These are phyloP conservation scores for Lactifluus subvellereus DNA, from an alignment of 768 basidiomycete genomes.

Conservation along the genomic window DNA sequence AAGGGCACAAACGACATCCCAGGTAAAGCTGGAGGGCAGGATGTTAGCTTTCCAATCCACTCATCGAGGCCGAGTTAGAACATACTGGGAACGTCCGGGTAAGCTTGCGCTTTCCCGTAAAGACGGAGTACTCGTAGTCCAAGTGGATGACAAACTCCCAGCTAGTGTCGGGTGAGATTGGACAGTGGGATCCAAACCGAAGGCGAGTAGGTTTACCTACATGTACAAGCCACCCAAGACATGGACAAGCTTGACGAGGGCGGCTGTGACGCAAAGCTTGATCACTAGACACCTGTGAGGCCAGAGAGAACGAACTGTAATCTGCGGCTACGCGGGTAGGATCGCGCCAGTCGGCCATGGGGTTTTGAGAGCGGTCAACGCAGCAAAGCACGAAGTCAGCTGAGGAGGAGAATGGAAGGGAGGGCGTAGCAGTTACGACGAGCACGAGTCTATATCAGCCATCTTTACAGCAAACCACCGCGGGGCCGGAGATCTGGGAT, in stretches of 20 bases:
- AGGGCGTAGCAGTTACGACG: too few relatives aligned
- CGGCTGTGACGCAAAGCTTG: background rate
- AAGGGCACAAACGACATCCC: background rate
- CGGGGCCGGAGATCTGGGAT: background rate
- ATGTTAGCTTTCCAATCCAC: background rate
- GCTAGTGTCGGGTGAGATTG: background rate
- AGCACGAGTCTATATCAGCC: background rate
- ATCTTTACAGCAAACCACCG: background rate
- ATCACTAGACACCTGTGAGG: background rate
- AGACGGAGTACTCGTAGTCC: constrained; percentile 5
- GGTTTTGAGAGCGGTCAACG: background rate
- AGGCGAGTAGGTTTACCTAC: background rate
- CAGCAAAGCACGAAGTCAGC: background rate
- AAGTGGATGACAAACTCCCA: constrained; percentile 14
- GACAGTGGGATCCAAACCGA: too few relatives aligned
- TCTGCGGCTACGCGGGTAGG: background rate
- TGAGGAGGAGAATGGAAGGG: too few relatives aligned
- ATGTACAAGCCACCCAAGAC: constrained; percentile 15
- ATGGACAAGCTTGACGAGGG: constrained; percentile 2
- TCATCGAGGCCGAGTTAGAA: background rate
- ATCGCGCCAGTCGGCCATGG: constrained; percentile 5
- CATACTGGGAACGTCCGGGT: constrained; percentile 14
- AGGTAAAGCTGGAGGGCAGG: background rate
- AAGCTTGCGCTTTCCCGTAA: background rate
- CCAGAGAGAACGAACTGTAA: background rate